A percentile compares a stretch with the other conserved stretches of the same genome.
Conservation (phyloP, 2,329 filamentous ascomycete genomes). For the Penicillium sp. region DNA sequence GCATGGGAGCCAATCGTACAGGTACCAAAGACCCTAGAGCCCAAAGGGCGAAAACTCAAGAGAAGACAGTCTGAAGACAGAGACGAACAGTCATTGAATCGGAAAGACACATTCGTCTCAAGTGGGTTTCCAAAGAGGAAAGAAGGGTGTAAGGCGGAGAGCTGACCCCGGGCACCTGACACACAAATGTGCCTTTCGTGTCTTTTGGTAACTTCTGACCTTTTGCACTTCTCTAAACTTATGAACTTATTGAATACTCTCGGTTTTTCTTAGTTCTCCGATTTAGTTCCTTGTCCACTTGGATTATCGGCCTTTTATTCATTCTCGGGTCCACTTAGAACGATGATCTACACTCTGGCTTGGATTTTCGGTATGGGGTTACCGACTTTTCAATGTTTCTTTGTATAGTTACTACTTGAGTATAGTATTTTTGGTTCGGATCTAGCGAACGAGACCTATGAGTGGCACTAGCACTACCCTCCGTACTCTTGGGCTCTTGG, state of each 20-base stretch:
- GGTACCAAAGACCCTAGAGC: constrained; percentile 29
- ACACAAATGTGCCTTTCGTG: background rate
- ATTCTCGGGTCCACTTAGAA: background rate
- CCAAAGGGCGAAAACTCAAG: constrained; percentile 16
- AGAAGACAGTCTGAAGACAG: constrained; percentile 37
- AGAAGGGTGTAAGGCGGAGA: background rate
- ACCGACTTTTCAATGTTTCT: background rate
- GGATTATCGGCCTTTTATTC: background rate
- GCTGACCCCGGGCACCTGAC: constrained; percentile 3
- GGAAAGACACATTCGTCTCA: constrained; percentile 26
- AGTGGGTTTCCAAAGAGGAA: background rate
- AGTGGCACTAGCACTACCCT: background rate
- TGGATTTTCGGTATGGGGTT: background rate
- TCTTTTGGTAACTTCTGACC: background rate
- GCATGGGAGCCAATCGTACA: constrained; percentile 39
- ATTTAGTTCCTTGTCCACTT: background rate
- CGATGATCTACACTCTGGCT: background rate
- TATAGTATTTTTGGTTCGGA: background rate
- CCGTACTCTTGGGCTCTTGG: background rate
- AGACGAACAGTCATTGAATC: constrained; percentile 44
- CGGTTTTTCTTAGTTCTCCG: background rate
- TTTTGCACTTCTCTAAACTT: background rate
- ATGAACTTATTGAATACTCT: background rate
- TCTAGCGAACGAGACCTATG: background rate
- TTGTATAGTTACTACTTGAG: background rate